Percentiles rank a stretch among this genome's conserved stretches.
These are phyloP conservation scores for Glebionis coronaria DNA, from an alignment of 129 eudicot genomes.

Conservation along the genomic window DNA sequence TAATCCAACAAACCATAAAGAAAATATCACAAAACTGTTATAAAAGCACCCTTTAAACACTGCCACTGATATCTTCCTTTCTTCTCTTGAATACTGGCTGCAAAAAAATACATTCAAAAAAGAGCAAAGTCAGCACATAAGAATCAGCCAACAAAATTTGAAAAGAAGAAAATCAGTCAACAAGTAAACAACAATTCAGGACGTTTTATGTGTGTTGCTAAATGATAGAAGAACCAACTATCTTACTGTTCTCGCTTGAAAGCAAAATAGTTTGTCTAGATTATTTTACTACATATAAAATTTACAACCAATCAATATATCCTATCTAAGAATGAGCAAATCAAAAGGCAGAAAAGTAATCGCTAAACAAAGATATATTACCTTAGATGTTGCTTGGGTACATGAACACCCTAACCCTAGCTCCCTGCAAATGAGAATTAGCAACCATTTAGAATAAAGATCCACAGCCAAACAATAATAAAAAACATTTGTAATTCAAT, in stretches of 20 bases:
- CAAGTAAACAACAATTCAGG: too few relatives aligned
- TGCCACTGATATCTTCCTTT: conserved; percentile 17
- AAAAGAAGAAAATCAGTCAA: neutral
- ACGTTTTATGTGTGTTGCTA: too few relatives aligned
- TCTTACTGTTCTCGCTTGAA: too few relatives aligned
- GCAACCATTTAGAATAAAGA: neutral
- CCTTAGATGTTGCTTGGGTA: conserved; percentile 86
- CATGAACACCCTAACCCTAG: conserved; percentile 77
- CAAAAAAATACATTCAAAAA: conserved; percentile 11
- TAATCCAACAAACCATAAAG: conserved; percentile 13
- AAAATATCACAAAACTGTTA: conserved; percentile 22
- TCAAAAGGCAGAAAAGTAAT: neutral
- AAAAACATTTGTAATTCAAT: neutral
- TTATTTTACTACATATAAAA: too few relatives aligned
- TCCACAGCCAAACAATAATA: neutral
- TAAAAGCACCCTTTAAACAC: conserved; percentile 8
- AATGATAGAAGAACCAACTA: too few relatives aligned
- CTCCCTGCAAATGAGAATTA: conserved; percentile 47
- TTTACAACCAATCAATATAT: too few relatives aligned
- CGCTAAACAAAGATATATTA: conserved; percentile 6
- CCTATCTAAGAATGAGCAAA: too few relatives aligned
- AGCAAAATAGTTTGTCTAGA: too few relatives aligned
- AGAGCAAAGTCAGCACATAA: too few relatives aligned
- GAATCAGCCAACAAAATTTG: too few relatives aligned
- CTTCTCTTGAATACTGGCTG: conserved; percentile 19